Evolutionary conservation across 2,329 filamentous ascomycete species (phyloP).

Genomic region (Colletotrichum sojae): DNA sequence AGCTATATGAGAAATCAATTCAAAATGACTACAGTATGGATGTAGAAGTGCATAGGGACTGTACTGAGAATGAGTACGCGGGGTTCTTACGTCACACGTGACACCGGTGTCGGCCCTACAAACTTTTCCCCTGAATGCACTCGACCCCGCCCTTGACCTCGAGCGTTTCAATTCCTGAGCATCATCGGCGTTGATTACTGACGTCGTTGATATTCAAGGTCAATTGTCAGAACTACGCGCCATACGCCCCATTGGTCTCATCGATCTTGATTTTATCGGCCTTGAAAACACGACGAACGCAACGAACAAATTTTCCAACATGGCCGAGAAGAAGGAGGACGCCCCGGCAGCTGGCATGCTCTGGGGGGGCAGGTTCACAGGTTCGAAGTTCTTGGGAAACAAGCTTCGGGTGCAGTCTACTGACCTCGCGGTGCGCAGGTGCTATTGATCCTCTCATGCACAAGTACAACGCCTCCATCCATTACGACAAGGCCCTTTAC

Average conservation of each 20-base stretch:
- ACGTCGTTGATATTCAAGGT: constrained; percentile 1
- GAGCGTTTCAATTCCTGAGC: no score
- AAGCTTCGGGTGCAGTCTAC: constrained; percentile 18
- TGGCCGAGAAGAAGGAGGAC: constrained; percentile 44
- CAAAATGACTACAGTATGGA: not conserved
- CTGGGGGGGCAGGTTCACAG: constrained; percentile 56
- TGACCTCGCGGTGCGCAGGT: constrained; percentile 25
- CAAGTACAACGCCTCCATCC: constrained; percentile 76
- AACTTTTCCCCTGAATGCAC: constrained; percentile 1
- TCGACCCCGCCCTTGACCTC: not conserved
- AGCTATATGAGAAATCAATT: no score
- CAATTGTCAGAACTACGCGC: constrained; percentile 1
- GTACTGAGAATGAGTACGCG: not conserved
- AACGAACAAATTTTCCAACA: constrained; percentile 1
- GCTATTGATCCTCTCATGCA: constrained; percentile 42
- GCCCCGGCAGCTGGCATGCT: constrained; percentile 46
- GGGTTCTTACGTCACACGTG: not conserved
- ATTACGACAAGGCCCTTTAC: constrained; percentile 76
- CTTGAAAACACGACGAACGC: constrained; percentile 13
- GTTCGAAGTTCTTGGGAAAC: constrained; percentile 48
- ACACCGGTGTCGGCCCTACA: not conserved
- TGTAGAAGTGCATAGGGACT: not conserved
- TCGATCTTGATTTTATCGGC: constrained; percentile 1
- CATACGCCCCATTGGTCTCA: not conserved
- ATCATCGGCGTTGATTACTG: not conserved